phyloP scores from a whole-genome alignment of 2,329 filamentous ascomycete genomes.

The Sporothrix brunneoviolacea region DNA sequence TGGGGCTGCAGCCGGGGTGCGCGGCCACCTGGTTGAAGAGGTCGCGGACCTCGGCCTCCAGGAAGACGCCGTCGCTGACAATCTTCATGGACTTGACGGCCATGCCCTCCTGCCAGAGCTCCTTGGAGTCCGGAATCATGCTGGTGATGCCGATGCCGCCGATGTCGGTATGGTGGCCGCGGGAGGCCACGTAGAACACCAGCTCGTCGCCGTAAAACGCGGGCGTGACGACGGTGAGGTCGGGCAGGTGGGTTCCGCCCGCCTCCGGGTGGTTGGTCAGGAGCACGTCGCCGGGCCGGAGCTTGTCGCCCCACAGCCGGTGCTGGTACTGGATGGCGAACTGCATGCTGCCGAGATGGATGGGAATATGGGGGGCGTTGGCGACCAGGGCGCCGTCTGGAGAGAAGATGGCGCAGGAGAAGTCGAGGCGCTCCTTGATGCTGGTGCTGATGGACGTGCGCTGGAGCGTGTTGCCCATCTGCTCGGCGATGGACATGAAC shows the following conservation, averaged over 20 bases:
- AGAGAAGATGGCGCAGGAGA: slow-evolving; percentile 76
- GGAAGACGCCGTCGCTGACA: slow-evolving; percentile 67
- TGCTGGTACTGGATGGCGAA: slow-evolving; percentile 73
- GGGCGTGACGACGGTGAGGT: slow-evolving; percentile 77
- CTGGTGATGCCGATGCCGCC: slow-evolving; percentile 66
- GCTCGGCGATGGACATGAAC: slow-evolving; percentile 81
- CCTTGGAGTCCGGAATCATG: slow-evolving; percentile 70
- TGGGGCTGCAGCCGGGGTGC: slow-evolving; percentile 62
- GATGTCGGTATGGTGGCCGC: slow-evolving; percentile 78
- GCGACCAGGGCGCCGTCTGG: slow-evolving; percentile 67
- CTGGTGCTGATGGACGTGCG: slow-evolving; percentile 77
- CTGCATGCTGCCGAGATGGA: slow-evolving; percentile 76
- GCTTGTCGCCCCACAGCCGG: slow-evolving; percentile 68
- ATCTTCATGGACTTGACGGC: slow-evolving; percentile 62
- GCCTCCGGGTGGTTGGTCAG: slow-evolving; percentile 66
- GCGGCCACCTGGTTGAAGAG: slow-evolving; percentile 60
- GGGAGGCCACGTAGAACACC: slow-evolving; percentile 73
- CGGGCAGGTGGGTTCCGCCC: slow-evolving; percentile 62
- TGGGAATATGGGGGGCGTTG: slow-evolving; percentile 72
- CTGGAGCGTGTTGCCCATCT: slow-evolving; percentile 73
- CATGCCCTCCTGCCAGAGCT: slow-evolving; percentile 60
- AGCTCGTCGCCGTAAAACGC: slow-evolving; percentile 61
- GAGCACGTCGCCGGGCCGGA: slow-evolving; percentile 73
- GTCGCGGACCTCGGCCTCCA: slow-evolving; percentile 67
- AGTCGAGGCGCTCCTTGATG: slow-evolving; percentile 76